These are phyloP conservation scores for Punica granatum DNA, from an alignment of 345 rosid species.

Conservation along the genomic window DNA sequence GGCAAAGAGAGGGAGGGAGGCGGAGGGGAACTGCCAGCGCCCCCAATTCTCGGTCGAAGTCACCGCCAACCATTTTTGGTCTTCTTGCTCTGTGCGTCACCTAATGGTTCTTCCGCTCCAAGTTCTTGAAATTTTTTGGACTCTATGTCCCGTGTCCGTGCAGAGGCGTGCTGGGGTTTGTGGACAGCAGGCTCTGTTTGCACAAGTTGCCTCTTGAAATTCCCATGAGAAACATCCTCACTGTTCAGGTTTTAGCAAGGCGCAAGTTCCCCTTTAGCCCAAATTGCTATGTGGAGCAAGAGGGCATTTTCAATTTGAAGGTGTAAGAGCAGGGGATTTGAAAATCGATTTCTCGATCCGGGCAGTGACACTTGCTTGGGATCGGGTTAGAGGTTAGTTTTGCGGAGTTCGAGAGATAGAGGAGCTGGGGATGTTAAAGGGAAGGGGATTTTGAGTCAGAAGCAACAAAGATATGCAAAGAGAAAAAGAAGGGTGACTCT, in stretches of 20 bases:
- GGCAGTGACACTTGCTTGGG: conserved; percentile 21
- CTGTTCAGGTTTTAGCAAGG: no score
- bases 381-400: conserved; percentile 19
- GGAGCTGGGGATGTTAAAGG: conserved; percentile 38
- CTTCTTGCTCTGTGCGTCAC: conserved; percentile 50
- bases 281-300: conserved; percentile 20
- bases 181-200: conserved; percentile 31
- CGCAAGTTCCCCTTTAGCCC: conserved; percentile 35
- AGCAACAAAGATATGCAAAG: conserved; percentile 30
- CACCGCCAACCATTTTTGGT: no score
- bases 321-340: conserved; percentile 13
- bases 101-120: conserved; percentile 28
- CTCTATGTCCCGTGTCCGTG: conserved; percentile 52
- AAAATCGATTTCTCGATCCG: conserved; percentile 15
- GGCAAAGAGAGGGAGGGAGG: no score
- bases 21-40: no score
- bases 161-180: conserved; percentile 40
- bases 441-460: conserved; percentile 37
- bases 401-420: conserved; percentile 21
- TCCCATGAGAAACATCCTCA: no score
- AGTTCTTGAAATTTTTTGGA: no score
- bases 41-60: no score
- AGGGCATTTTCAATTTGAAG: conserved; percentile 4
- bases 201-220: conserved; percentile 40
- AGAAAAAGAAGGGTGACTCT: conserved; percentile 34